A percentile compares a stretch with the other conserved stretches of the same genome.
phyloP scores from a whole-genome alignment of 176 grass and related monocot genomes.

The Cenchrus fungigraminus region DNA sequence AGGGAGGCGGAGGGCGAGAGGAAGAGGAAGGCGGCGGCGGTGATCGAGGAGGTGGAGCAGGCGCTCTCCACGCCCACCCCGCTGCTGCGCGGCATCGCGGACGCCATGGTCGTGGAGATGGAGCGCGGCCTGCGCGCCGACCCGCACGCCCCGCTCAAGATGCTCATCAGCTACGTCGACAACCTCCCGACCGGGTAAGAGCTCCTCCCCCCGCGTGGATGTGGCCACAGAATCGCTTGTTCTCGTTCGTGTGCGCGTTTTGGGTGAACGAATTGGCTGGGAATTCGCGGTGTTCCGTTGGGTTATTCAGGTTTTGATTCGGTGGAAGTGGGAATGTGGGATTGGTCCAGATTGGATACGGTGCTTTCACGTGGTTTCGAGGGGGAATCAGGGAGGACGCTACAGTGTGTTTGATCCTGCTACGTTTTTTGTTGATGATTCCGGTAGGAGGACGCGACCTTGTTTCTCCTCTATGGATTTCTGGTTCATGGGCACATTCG shows the following conservation, averaged over 20 bases:
- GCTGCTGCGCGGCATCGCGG: constrained; percentile 79
- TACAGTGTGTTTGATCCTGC: constrained; percentile 4
- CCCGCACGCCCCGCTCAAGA: constrained; percentile 66
- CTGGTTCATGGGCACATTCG: neutral
- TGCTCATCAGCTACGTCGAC: constrained; percentile 92
- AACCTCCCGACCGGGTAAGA: constrained; percentile 89
- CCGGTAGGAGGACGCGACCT: neutral
- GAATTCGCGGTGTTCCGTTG: neutral
- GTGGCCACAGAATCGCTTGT: neutral
- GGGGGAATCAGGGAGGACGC: neutral
- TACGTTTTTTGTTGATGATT: constrained; percentile 25
- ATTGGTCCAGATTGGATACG: constrained; percentile 20
- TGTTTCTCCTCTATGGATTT: neutral
- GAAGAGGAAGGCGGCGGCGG: constrained; percentile 39
- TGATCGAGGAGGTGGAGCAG: constrained; percentile 76
- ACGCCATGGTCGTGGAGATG: constrained; percentile 96
- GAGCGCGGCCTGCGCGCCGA: constrained; percentile 72
- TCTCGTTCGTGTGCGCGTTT: neutral
- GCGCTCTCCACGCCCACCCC: constrained; percentile 61
- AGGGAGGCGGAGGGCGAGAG: constrained; percentile 41
- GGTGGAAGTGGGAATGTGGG: constrained; percentile 39
- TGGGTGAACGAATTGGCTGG: neutral
- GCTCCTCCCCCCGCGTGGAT: neutral
- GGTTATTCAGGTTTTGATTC: neutral
- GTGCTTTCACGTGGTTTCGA: neutral